Base-by-base conservation (phyloP, 1,284 basidiomycete genomes). In the Fistulina hepatica region DNA sequence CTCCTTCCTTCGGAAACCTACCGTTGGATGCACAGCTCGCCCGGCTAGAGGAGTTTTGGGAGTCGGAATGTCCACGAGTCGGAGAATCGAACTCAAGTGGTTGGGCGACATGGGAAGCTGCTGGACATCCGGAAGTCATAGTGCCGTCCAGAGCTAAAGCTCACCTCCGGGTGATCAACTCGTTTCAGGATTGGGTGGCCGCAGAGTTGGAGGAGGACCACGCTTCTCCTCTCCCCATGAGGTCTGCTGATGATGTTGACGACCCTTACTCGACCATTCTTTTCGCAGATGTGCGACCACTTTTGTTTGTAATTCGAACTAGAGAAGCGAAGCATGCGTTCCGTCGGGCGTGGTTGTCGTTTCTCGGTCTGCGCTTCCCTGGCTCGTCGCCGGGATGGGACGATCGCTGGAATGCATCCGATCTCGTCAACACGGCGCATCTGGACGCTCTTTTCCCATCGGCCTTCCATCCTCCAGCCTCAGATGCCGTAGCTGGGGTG, bases 251-350 rank as follows among this genome's bases (percentile, higher is more conserved):
- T 41, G 67, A 71, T 5, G 65, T 63, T 5, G 64, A 67, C 9
- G 69, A 75, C 34, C 89, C 90, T 0, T 92, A 82, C 55, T 65
- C 78, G 1, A 73, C 74, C 2, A 68, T 94, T 16, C 61, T 97
- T 11, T 89, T 92, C 55, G 65, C 73, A 32, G 92, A 97, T 52
- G 69, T 95, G 41, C 70, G 71, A 9, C 58, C 75, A 2, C 64
- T 91, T 33, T 66, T 97, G 15, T 60, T 88, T 38, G 52, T 71
- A 21, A 51, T 93, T 21, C 61, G 61, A 8, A 66, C 70, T 3
- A 48, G 56, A 3, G 59, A 59, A 25, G 73, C 76, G 0, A 75
- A 75, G 51, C 53, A 73, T 16, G 68, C 74, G 22, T 77, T 92
- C 47, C 73, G 85, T 11, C 61, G 82, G 42, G 71, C 79, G 6